phyloP scores from a whole-genome alignment of 495 filamentous ascomycete species.

The Symbiotaphrina buchneri region DNA sequence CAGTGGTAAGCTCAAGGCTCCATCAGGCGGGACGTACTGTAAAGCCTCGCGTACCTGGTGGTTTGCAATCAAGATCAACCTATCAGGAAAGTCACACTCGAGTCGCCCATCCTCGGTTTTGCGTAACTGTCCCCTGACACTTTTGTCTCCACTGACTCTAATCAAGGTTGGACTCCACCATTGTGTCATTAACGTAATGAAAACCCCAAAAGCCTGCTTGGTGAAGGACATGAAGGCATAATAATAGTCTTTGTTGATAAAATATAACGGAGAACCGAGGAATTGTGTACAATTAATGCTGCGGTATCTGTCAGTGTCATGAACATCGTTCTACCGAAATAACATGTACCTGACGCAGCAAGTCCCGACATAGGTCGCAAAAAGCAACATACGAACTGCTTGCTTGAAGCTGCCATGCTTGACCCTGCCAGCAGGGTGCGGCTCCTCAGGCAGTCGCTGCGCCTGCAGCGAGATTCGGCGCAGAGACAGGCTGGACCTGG shows the following conservation, averaged over 20 bases:
- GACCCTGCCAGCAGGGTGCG: slow-evolving; percentile 39
- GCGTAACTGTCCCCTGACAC: slow-evolving; percentile 42
- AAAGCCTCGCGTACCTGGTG: slow-evolving; percentile 29
- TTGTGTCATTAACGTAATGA: slow-evolving; percentile 53
- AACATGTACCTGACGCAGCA: slow-evolving; percentile 21
- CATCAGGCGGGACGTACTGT: slow-evolving; percentile 2
- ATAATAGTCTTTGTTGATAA: slow-evolving; percentile 42
- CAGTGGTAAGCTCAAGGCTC: neutral
- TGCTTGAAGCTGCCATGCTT: slow-evolving; percentile 48
- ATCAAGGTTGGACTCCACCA: slow-evolving; percentile 64
- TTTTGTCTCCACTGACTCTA: slow-evolving; percentile 53
- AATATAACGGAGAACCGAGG: slow-evolving; percentile 46
- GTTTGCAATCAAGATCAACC: slow-evolving; percentile 63
- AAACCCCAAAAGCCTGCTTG: slow-evolving; percentile 51
- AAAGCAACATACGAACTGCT: slow-evolving; percentile 34
- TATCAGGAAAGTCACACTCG: slow-evolving; percentile 51
- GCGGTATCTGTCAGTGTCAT: slow-evolving; percentile 2
- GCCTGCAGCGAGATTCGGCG: slow-evolving; percentile 9
- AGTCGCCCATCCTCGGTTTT: slow-evolving; percentile 40
- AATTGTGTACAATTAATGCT: slow-evolving; percentile 41
- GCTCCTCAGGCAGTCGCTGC: slow-evolving; percentile 12
- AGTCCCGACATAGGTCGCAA: slow-evolving; percentile 40
- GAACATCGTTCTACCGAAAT: neutral
- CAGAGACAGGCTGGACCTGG: slow-evolving; percentile 6
- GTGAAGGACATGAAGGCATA: slow-evolving; percentile 60